These are phyloP conservation scores for Polychytrium aggregatum DNA, from an alignment of 192 early-diverging fungal species.

Conservation along the genomic window DNA sequence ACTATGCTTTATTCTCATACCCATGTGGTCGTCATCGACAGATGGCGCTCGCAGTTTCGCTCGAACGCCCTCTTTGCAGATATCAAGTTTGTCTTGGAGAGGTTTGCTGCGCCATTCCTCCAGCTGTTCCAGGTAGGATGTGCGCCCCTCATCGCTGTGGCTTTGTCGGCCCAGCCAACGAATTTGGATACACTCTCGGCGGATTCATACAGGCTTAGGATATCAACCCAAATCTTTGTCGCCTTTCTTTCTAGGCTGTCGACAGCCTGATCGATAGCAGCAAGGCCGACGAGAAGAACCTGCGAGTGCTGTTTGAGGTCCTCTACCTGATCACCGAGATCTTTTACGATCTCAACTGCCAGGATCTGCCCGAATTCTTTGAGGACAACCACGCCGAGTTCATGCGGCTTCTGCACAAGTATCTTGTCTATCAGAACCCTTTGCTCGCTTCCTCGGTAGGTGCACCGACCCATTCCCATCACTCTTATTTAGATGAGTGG, in stretches of 20 bases:
- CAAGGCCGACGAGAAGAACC: conserved; percentile 41
- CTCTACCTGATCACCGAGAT: conserved; percentile 75
- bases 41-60: conserved; percentile 77
- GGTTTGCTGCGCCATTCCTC: conserved; percentile 74
- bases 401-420: conserved; percentile 79
- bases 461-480: too few relatives aligned
- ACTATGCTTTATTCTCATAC: conserved; percentile 2
- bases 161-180: neutral
- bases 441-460: conserved; percentile 47
- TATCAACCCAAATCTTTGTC: neutral
- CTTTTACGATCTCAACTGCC: conserved; percentile 89
- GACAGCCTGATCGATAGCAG: conserved; percentile 67
- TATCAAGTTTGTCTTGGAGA: conserved; percentile 83
- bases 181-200: neutral
- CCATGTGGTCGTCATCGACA: conserved; percentile 10
- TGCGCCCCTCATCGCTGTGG: neutral
- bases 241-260: conserved; percentile 39
- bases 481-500: too few relatives aligned
- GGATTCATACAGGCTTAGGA: neutral
- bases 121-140: conserved; percentile 70
- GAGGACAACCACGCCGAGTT: conserved; percentile 81
- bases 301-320: conserved; percentile 62
- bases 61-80: conserved; percentile 71
- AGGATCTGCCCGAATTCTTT: conserved; percentile 95
- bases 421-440: conserved; percentile 71